Conservation (phyloP, 2,329 filamentous ascomycete genomes). For the Onygenales sp. region DNA sequence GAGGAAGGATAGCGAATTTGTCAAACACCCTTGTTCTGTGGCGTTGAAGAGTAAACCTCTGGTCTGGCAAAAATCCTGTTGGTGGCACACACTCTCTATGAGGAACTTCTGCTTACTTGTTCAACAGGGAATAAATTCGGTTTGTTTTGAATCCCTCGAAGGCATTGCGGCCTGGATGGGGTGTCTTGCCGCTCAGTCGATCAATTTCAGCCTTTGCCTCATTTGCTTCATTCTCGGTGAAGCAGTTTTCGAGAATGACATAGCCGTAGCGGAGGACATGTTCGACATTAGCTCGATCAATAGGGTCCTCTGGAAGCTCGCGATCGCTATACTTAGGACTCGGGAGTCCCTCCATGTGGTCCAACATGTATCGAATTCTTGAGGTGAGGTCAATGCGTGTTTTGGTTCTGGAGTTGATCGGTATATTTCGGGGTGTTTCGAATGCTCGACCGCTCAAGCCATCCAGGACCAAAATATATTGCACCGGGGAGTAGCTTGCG, state of each 20-base stretch:
- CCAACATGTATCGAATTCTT: no score
- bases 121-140: conserved; percentile 30
- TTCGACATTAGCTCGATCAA: conserved; percentile 17
- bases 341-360: no score
- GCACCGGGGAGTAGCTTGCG: no score
- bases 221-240: conserved; percentile 23
- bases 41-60: neutral
- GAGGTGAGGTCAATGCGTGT: no score
- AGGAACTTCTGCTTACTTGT: conserved; percentile 18
- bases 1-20: conserved; percentile 25
- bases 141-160: conserved; percentile 31
- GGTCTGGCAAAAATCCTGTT: neutral
- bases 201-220: conserved; percentile 21
- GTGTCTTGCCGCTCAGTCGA: conserved; percentile 22
- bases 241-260: conserved; percentile 25
- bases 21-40: conserved; percentile 26
- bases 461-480: no score
- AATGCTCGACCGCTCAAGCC: no score
- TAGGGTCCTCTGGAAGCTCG: conserved; percentile 8
- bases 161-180: conserved; percentile 22
- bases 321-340: no score
- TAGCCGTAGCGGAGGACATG: conserved; percentile 27
- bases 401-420: no score
- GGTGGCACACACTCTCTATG: no score
- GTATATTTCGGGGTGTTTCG: no score